Percentiles rank a stretch among this genome's conserved stretches.
These are phyloP conservation scores for Penicillium salamii DNA, from an alignment of 495 filamentous ascomycete genomes.

Conservation along the genomic window DNA sequence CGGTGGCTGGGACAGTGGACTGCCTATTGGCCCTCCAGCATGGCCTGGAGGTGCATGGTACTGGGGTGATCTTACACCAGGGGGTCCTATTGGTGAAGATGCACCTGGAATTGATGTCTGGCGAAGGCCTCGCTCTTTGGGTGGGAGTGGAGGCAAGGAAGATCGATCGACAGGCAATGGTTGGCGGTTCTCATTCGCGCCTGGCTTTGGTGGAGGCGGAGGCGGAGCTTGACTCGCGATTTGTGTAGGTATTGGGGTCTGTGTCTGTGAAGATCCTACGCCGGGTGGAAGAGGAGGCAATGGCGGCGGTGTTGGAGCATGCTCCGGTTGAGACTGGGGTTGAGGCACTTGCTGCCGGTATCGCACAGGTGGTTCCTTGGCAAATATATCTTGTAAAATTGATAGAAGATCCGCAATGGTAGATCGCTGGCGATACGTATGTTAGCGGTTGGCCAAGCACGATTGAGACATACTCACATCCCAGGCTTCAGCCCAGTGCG, in stretches of 20 bases:
- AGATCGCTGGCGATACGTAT: slow-evolving; percentile 59
- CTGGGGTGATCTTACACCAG: slow-evolving; percentile 14
- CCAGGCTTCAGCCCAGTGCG: slow-evolving; percentile 83
- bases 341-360: slow-evolving; percentile 55
- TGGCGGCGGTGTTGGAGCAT: slow-evolving; percentile 53
- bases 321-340: slow-evolving; percentile 32
- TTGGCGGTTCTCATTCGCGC: slow-evolving; percentile 20
- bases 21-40: not conserved
- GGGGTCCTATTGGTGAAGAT: slow-evolving; percentile 7
- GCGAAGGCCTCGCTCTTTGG: slow-evolving; percentile 31
- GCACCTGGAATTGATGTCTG: not conserved
- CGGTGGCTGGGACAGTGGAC: slow-evolving; percentile 7
- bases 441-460: slow-evolving; percentile 6
- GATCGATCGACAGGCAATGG: slow-evolving; percentile 27
- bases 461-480: slow-evolving; percentile 65
- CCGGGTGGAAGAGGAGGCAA: slow-evolving; percentile 69
- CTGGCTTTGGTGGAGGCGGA: slow-evolving; percentile 10
- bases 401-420: slow-evolving; percentile 76
- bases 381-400: slow-evolving; percentile 82
- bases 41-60: slow-evolving; percentile 11
- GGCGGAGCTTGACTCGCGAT: slow-evolving; percentile 17
- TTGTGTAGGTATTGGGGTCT: not conserved
- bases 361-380: slow-evolving; percentile 89
- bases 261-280: slow-evolving; percentile 35
- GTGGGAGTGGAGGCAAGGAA: slow-evolving; percentile 41